A percentile compares a stretch with the other conserved stretches of the same genome.
Conservation (phyloP, 2,329 filamentous ascomycete species). For the Fusarium udum region DNA sequence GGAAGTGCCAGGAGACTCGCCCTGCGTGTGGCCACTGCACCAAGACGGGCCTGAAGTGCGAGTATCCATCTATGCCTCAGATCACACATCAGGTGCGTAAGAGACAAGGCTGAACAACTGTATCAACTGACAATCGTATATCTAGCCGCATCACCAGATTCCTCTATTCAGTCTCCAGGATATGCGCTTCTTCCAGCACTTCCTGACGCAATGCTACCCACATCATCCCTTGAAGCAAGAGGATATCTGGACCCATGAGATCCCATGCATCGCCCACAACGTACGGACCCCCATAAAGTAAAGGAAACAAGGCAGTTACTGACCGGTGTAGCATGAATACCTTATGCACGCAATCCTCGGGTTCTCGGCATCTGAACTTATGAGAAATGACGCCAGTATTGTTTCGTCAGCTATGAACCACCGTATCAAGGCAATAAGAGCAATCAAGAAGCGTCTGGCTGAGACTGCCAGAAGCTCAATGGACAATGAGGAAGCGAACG, state of each 20-base stretch:
- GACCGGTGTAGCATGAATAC: conserved; percentile 63
- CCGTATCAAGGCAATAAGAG: conserved; percentile 70
- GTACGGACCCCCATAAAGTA: conserved; percentile 50
- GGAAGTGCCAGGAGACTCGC: conserved; percentile 71
- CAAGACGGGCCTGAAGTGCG: conserved; percentile 70
- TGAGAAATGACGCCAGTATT: conserved; percentile 60
- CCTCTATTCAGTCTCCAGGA: conserved; percentile 69
- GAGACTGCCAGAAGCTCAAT: conserved; percentile 53
- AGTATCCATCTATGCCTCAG: conserved; percentile 64
- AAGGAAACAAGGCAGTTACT: not conserved
- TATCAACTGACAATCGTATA: not conserved
- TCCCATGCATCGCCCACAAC: conserved; percentile 73
- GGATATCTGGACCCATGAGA: conserved; percentile 71
- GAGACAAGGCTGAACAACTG: no score
- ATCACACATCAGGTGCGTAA: conserved; percentile 61
- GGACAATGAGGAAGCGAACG: conserved; percentile 64
- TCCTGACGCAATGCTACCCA: conserved; percentile 68
- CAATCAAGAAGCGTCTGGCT: conserved; percentile 65
- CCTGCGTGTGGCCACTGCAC: conserved; percentile 71
- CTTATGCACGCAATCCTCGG: conserved; percentile 77
- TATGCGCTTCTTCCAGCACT: conserved; percentile 76
- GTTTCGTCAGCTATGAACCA: conserved; percentile 69
- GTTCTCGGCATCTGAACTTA: conserved; percentile 72
- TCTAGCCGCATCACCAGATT: conserved; percentile 64
- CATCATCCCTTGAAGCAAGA: conserved; percentile 73